phyloP scores from a whole-genome alignment of 2,329 filamentous ascomycete species.

The Fusarium caatingaense region DNA sequence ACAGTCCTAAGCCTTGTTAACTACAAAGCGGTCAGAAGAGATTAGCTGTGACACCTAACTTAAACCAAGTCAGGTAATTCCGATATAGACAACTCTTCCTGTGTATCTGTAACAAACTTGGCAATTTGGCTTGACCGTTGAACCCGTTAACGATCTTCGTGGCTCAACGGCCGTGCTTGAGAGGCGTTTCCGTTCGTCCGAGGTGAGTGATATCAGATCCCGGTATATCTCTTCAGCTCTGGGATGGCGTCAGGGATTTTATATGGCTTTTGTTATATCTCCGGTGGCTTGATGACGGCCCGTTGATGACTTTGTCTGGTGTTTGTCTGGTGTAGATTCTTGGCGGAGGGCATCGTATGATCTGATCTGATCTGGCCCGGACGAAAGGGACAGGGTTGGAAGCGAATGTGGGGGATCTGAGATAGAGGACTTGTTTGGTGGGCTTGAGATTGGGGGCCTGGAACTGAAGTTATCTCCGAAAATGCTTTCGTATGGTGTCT shows the following conservation, averaged over 20 bases:
- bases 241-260: constrained; percentile 1
- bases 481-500: neutral
- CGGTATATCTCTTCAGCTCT: neutral
- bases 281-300: constrained; percentile 5
- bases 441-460: too few species aligned
- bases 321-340: constrained; percentile 1
- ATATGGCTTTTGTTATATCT: neutral
- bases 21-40: neutral
- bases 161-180: neutral
- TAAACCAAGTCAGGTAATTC: neutral
- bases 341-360: constrained; percentile 7
- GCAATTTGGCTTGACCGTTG: neutral
- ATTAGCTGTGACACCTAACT: neutral
- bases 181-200: constrained; percentile 19
- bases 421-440: neutral
- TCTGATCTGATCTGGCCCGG: neutral
- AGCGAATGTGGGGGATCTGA: neutral
- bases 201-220: neutral
- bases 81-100: neutral
- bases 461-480: constrained; percentile 12
- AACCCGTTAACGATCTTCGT: neutral
- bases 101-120: neutral
- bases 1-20: neutral
- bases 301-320: neutral
- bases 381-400: neutral